phyloP scores from a whole-genome alignment of 208 protist genomes.

The Trypanosoma scelopori region DNA sequence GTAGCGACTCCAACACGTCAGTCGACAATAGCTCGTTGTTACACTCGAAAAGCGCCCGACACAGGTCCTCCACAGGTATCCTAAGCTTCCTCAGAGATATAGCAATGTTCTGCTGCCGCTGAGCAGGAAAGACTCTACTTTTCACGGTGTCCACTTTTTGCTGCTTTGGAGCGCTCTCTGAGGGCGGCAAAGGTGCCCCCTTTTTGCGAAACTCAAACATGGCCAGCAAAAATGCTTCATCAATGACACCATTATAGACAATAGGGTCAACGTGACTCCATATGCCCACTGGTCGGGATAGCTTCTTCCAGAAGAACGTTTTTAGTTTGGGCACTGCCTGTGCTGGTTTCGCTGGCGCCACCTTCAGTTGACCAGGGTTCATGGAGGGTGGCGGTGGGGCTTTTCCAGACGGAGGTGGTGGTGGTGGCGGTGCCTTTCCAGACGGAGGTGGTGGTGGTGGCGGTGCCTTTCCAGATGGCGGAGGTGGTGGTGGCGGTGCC shows the following conservation, averaged over 20 bases:
- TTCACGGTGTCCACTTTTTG: slow-evolving; percentile 5
- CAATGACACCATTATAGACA: slow-evolving; percentile 33
- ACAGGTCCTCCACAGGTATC: slow-evolving; percentile 45
- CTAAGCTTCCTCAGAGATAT: slow-evolving; percentile 71
- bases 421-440: slow-evolving; percentile 27
- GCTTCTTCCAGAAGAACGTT: slow-evolving; percentile 83
- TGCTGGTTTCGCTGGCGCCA: slow-evolving; percentile 15
- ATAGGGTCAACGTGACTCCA: slow-evolving; percentile 43
- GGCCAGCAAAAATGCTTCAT: slow-evolving; percentile 58
- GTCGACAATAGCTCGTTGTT: slow-evolving; percentile 38
- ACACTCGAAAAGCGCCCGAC: slow-evolving; percentile 53
- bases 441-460: slow-evolving; percentile 20
- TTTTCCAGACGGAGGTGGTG: too few species aligned
- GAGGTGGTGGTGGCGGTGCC: slow-evolving; percentile 14
- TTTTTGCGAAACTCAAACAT: slow-evolving; percentile 58
- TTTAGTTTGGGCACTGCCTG: slow-evolving; percentile 64
- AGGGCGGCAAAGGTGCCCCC: slow-evolving; percentile 2
- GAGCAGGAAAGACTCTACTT: slow-evolving; percentile 54
- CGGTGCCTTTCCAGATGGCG: slow-evolving; percentile 11
- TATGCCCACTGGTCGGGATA: slow-evolving; percentile 53
- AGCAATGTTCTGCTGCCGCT: slow-evolving; percentile 75
- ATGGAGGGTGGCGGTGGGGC: slow-evolving; percentile 31
- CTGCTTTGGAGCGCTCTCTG: slow-evolving; percentile 26
- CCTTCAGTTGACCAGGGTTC: background rate
- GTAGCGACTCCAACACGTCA: slow-evolving; percentile 51